Percentiles rank a stretch among this genome's conserved stretches.
These are phyloP conservation scores for Rosa rugosa DNA, from an alignment of 306 rosid species.

Conservation along the genomic window DNA sequence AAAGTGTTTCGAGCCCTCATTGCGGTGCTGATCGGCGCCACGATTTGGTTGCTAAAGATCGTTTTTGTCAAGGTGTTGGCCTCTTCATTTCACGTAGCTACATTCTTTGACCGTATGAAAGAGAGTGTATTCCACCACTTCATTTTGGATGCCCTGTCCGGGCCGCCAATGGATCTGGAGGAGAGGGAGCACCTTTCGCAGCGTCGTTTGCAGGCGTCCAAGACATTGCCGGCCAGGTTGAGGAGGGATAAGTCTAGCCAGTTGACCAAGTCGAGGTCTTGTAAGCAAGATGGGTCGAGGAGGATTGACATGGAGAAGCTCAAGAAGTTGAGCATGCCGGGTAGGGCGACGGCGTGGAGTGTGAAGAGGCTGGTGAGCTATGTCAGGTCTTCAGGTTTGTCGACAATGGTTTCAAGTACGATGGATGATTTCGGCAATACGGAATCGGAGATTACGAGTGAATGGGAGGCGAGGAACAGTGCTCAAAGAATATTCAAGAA, in stretches of 20 bases:
- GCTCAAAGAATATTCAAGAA: slow-evolving; percentile 47
- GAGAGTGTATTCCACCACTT: slow-evolving; percentile 49
- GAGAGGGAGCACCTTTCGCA: slow-evolving; percentile 25
- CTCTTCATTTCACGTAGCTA: slow-evolving; percentile 50
- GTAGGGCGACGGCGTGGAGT: slow-evolving; percentile 42
- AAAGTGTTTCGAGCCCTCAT: slow-evolving; percentile 41
- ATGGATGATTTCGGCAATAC: slow-evolving; percentile 42
- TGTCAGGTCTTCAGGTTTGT: slow-evolving; percentile 41
- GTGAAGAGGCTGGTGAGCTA: slow-evolving; percentile 38
- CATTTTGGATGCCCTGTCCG: slow-evolving; percentile 48
- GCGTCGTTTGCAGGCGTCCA: slow-evolving; percentile 23
- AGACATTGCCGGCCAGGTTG: slow-evolving; percentile 42
- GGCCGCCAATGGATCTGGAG: slow-evolving; percentile 41
- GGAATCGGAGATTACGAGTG: slow-evolving; percentile 52
- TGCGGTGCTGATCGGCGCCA: slow-evolving; percentile 44
- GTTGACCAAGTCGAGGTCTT: slow-evolving; percentile 10
- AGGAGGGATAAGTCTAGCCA: neutral
- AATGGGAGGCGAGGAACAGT: slow-evolving; percentile 45
- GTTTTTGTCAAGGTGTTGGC: slow-evolving; percentile 46
- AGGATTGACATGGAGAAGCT: slow-evolving; percentile 47
- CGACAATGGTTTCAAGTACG: slow-evolving; percentile 39
- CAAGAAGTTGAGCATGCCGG: slow-evolving; percentile 37
- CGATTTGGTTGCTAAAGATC: slow-evolving; percentile 48
- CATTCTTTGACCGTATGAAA: slow-evolving; percentile 54
- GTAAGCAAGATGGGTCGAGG: slow-evolving; percentile 18